These are phyloP conservation scores for Trichoderma brevicompactum DNA, from an alignment of 2,329 filamentous ascomycete genomes.

Conservation along the genomic window DNA sequence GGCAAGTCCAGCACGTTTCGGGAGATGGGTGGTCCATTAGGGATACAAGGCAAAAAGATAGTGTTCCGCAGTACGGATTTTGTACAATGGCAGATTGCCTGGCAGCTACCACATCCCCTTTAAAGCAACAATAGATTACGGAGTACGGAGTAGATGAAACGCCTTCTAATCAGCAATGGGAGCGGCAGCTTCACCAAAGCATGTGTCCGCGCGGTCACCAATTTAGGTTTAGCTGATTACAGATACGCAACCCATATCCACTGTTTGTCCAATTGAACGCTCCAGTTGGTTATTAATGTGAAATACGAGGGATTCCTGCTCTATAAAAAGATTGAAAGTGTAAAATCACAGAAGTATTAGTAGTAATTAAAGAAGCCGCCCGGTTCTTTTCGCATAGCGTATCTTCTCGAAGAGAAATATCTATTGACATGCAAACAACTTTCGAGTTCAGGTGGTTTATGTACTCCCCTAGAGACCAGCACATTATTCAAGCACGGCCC, in stretches of 20 bases:
- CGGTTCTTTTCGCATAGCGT: no score
- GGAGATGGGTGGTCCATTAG: conserved; percentile 2
- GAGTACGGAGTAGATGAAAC: neutral
- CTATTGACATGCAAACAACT: no score
- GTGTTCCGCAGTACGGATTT: neutral
- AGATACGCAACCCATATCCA: neutral
- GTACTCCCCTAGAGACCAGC: no score
- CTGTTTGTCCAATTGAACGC: neutral
- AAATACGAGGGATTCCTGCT: neutral
- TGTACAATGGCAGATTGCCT: neutral
- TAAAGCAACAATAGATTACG: neutral
- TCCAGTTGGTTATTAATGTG: neutral
- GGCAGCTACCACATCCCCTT: neutral
- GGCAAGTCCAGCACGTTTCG: conserved; percentile 55
- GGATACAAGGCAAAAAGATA: no score
- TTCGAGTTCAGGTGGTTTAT: neutral
- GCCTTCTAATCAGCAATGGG: neutral
- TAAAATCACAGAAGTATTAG: no score
- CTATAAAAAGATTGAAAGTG: neutral
- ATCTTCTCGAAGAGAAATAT: no score
- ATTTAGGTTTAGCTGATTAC: conserved; percentile 8
- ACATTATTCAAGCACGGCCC: no score
- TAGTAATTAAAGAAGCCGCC: no score
- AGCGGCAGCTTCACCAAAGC: neutral
- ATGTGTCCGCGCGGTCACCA: conserved; percentile 20